Evolutionary conservation across 2,329 filamentous ascomycete species (phyloP), one percentile per base, ranked within the genome.

Genomic region (Microcyclosporella mali): DNA sequence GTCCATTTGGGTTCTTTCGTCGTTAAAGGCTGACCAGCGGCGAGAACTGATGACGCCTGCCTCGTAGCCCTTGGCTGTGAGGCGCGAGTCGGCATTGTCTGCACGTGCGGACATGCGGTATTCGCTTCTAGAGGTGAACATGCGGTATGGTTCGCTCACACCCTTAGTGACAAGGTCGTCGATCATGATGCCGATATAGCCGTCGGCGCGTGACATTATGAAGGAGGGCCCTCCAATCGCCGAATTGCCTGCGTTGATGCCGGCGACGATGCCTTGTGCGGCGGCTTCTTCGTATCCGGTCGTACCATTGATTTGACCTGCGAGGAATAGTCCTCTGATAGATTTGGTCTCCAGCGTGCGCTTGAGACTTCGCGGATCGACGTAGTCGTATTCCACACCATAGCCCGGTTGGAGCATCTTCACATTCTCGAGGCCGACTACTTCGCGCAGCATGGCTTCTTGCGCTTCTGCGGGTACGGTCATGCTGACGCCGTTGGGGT

Each of bases 101-200:
- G 92, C 84, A 49, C 92, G 84, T 2, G 88, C 81, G 33, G 84
- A 87, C 77, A 98, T 89, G 49, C 92, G 85, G 66, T 94, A 98
- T 69, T 98, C 92, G 68, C 85, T 94, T 51, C 92, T 81, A 4
- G 86, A 85, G 2, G 92, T 98, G 70, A 98, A 98, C 89, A 98
- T 97, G 53, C 92, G 81, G 67, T 98, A 98, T 1, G 92, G 92
- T 62, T 98, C 92, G 2, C 85, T 89, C 21, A 98, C 92, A 36
- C 92, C 92, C 67, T 95, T 97, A 16, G 90, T 97, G 60, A 94
- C 82, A 29, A 98, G 79, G 63, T 98, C 92, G 66, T 98, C 92
- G 57, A 98, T 89, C 88, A 98, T 95, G 68, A 98, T 85, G 53
- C 92, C 92, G 59, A 98, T 97, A 65, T 95, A 98, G 10, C 88